Evolutionary conservation across 163 green algal genomes (phyloP), one percentile per base, ranked within the genome.

Genomic region (Picocystis sp.): DNA sequence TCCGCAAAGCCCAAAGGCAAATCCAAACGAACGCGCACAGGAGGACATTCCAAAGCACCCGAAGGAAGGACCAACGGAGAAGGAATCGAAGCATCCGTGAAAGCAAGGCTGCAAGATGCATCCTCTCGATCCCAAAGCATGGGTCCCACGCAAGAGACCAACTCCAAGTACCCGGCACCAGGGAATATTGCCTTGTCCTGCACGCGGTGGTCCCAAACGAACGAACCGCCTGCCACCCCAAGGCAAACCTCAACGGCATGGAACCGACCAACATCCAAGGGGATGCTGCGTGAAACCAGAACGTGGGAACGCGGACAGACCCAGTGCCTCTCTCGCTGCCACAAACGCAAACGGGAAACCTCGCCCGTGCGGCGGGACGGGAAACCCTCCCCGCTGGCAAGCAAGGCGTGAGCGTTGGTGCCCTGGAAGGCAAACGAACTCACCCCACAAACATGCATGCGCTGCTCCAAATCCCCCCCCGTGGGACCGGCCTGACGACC

Each of bases 381-480:
- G n/a, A n/a, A n/a, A n/a, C n/a, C n/a, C n/a, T n/a, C n/a, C n/a
- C n/a, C n/a, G n/a, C n/a, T n/a, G n/a, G n/a, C n/a, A n/a, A 86
- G 10, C 22, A 84, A 22, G 1, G 71, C 62, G 52, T 87, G 76
- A 0, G 74, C 78, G 47, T 89, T 86, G 45, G 74, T 86, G 54
- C 78, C 81, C 45, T 90, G 79, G 69, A 93, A 92, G 22, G 80
- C 84, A 65, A 93, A 92, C 1, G 75, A 80, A 55, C 69, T 83
- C 22, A 83, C 65, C 42, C 75, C 79, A n/a, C n/a, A n/a, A n/a
- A n/a, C n/a, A n/a, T n/a, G n/a, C n/a, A n/a, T n/a, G n/a, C n/a
- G n/a, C n/a, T n/a, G n/a, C n/a, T n/a, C n/a, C n/a, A n/a, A n/a
- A n/a, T n/a, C n/a, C n/a, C n/a, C n/a, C n/a, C n/a, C n/a, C n/a